phyloP scores from a whole-genome alignment of 2,329 filamentous ascomycete species.

The Aureobasidium zeae region DNA sequence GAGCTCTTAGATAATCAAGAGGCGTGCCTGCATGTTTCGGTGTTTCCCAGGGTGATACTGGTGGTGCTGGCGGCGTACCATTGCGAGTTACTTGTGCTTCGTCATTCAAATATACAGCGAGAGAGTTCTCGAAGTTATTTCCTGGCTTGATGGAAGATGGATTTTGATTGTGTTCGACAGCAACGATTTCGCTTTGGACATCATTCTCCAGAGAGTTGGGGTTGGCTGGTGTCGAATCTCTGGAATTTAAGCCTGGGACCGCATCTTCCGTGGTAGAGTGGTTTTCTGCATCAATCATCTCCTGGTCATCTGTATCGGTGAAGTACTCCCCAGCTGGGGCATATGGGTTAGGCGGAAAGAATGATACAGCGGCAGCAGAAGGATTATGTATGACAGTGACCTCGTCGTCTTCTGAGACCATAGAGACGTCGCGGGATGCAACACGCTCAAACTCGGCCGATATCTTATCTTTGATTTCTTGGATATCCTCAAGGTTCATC shows the following conservation, averaged over 20 bases:
- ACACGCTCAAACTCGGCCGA: not conserved
- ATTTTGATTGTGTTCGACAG: not conserved
- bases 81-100: too few relatives aligned
- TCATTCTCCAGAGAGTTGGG: not conserved
- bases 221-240: too few relatives aligned
- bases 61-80: too few relatives aligned
- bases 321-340: not conserved
- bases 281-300: too few relatives aligned
- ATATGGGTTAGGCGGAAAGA: constrained; percentile 6
- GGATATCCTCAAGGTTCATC: not conserved
- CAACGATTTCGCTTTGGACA: not conserved
- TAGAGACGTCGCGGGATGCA: not conserved
- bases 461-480: too few relatives aligned
- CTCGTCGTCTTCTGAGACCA: not conserved
- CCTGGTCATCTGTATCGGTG: not conserved
- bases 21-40: too few relatives aligned
- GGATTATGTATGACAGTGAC: constrained; percentile 3
- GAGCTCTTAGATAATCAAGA: too few relatives aligned
- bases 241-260: too few relatives aligned
- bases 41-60: too few relatives aligned
- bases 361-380: not conserved
- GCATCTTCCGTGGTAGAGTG: too few relatives aligned
- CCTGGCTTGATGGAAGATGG: not conserved
- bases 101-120: too few relatives aligned
- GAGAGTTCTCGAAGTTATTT: too few relatives aligned